Conservation (phyloP, 106 monocot genomes). For the Amphibolis antarctica region DNA sequence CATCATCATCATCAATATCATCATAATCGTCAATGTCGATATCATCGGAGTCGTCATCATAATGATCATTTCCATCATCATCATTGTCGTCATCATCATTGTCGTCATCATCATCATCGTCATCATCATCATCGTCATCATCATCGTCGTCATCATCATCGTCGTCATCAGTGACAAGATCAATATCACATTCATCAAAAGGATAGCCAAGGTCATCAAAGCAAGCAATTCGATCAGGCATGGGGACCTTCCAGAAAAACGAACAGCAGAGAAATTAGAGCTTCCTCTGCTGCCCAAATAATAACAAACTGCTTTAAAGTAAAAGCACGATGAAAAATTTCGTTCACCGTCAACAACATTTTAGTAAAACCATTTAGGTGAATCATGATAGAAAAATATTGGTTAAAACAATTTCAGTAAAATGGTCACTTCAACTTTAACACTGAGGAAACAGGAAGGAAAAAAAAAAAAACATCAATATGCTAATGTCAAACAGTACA, state of each 20-base stretch:
- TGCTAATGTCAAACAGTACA: too few species aligned
- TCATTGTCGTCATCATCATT: neutral
- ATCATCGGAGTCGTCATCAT: neutral
- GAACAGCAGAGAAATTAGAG: conserved; percentile 28
- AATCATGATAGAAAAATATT: neutral
- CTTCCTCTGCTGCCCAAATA: conserved; percentile 8
- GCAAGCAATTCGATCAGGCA: conserved; percentile 19
- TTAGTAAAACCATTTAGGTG: neutral
- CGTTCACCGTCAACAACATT: neutral
- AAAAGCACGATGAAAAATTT: neutral
- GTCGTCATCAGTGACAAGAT: conserved; percentile 2
- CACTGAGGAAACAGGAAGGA: too few species aligned
- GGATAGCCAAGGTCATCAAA: conserved; percentile 14
- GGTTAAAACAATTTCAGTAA: too few species aligned
- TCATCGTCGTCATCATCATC: neutral
- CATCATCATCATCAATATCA: neutral
- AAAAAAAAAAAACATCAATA: too few species aligned
- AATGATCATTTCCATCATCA: neutral
- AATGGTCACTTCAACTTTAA: too few species aligned
- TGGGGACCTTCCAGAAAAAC: conserved; percentile 20
- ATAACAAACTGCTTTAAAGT: neutral
- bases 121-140: neutral
- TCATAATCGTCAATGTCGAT: neutral
- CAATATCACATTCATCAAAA: conserved; percentile 3
- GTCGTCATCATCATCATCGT: conserved; percentile 3